Conservation (phyloP, 2,329 filamentous ascomycete genomes). For the Macrophomina pseudophaseolina region DNA sequence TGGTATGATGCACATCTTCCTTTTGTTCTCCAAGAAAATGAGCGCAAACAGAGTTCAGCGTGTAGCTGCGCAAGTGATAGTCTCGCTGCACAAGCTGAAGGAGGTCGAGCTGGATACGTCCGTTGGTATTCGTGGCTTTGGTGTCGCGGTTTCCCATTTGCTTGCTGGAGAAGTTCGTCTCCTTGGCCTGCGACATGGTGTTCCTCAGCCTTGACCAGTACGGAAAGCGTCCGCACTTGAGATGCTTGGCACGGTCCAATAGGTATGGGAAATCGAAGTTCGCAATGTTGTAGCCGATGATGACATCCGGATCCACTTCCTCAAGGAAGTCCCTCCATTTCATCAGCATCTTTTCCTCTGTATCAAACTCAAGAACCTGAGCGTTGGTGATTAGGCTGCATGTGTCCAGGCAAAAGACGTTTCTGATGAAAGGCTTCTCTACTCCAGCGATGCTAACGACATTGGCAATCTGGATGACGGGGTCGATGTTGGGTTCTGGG, state of each 20-base stretch:
- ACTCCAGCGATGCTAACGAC: conserved; percentile 95
- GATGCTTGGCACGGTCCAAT: conserved; percentile 81
- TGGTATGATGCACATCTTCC: conserved; percentile 97
- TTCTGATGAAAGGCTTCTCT: conserved; percentile 91
- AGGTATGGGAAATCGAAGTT: conserved; percentile 99
- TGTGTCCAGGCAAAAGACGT: conserved; percentile 93
- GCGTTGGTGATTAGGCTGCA: conserved; percentile 95
- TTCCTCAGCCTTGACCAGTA: conserved; percentile 83
- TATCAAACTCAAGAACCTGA: conserved; percentile 81
- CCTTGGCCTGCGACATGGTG: conserved; percentile 72
- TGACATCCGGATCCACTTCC: conserved; percentile 92
- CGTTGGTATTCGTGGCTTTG: conserved; percentile 93
- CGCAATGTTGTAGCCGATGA: conserved; percentile 97
- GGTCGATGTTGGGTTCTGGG: conserved; percentile 87
- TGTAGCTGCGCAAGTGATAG: conserved; percentile 94
- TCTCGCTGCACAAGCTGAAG: conserved; percentile 95
- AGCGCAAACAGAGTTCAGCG: conserved; percentile 91
- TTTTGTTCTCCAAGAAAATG: conserved; percentile 97
- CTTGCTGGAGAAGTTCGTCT: conserved; percentile 92
- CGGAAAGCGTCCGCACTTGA: conserved; percentile 81
- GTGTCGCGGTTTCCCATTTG: conserved; percentile 97
- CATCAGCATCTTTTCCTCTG: conserved; percentile 88
- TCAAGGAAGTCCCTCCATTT: conserved; percentile 90
- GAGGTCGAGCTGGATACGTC: conserved; percentile 88
- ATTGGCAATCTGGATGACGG: conserved; percentile 97